Evolutionary conservation across 2,329 filamentous ascomycete species (phyloP).

Genomic region (Pseudocercospora fijiensis): DNA sequence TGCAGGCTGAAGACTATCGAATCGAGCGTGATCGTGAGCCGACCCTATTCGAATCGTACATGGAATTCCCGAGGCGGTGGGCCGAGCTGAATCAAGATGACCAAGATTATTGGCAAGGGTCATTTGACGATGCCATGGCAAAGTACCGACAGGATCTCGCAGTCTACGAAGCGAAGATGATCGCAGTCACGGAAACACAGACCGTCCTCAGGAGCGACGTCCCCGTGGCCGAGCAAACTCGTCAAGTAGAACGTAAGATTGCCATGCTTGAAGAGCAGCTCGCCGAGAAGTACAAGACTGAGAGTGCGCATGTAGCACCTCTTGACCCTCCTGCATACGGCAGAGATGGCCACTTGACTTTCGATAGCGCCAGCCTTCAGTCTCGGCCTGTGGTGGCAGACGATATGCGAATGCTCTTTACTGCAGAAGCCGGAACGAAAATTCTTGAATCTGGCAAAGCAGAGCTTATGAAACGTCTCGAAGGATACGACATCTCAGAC

Average conservation of each 20-base stretch:
- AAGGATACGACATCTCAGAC: constrained; percentile 43
- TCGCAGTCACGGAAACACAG: constrained; percentile 29
- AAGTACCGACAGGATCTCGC: constrained; percentile 34
- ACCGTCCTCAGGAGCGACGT: constrained; percentile 27
- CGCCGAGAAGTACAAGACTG: constrained; percentile 30
- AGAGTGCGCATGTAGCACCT: constrained; percentile 28
- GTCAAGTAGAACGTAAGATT: constrained; percentile 32
- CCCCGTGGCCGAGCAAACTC: constrained; percentile 24
- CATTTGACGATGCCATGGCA: constrained; percentile 32
- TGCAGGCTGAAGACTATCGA: constrained; percentile 31
- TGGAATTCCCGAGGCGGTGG: constrained; percentile 35
- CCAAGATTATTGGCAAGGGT: constrained; percentile 32
- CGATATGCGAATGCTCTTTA: constrained; percentile 52
- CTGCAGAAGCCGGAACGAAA: constrained; percentile 49
- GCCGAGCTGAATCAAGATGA: constrained; percentile 28
- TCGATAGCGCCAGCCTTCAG: constrained; percentile 25
- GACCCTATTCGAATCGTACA: constrained; percentile 31
- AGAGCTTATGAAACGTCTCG: constrained; percentile 52
- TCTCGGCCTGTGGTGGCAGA: constrained; percentile 33
- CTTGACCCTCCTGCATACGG: constrained; percentile 29
- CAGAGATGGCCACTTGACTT: constrained; percentile 31
- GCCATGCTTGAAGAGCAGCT: constrained; percentile 35
- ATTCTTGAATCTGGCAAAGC: constrained; percentile 53
- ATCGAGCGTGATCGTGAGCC: constrained; percentile 30
- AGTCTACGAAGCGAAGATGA: constrained; percentile 35